phyloP scores from a whole-genome alignment of 2,329 filamentous ascomycete species.

The Exophiala calicioides region DNA sequence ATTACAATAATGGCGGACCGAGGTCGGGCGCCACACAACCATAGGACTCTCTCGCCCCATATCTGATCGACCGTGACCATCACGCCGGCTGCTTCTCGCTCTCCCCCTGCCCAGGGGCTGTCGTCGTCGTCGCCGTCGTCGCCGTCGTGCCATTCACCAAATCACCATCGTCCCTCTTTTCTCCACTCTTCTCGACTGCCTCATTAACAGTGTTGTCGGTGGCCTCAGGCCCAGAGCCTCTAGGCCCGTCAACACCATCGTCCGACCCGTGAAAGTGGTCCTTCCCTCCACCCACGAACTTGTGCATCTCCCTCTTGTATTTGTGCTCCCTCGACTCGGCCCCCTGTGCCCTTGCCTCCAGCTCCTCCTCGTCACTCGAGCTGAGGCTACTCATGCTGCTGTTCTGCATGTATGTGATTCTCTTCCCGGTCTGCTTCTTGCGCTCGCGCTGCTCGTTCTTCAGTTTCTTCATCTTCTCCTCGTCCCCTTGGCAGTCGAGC shows the following conservation, averaged over 20 bases:
- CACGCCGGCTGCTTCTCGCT: no score
- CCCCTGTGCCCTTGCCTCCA: conserved; percentile 45
- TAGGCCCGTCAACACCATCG: background rate
- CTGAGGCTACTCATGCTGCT: conserved; percentile 49
- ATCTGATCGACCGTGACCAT: no score
- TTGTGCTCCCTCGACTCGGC: conserved; percentile 14
- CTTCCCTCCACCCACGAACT: conserved; percentile 22
- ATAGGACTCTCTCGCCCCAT: no score
- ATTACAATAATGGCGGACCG: no score
- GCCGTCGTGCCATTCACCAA: no score
- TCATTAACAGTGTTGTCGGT: no score
- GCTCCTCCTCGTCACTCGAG: conserved; percentile 59
- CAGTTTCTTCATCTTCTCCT: conserved; percentile 69
- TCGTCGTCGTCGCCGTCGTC: no score
- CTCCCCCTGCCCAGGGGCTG: no score
- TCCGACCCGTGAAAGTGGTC: conserved; percentile 23
- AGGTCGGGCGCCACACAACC: no score
- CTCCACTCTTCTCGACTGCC: no score
- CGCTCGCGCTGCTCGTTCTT: conserved; percentile 73
- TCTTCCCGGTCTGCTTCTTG: conserved; percentile 66
- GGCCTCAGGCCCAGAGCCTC: no score
- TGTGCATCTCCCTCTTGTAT: conserved; percentile 28
- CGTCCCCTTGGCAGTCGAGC: conserved; percentile 72
- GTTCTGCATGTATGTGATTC: conserved; percentile 58
- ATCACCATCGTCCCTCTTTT: no score